Conservation (phyloP, 495 filamentous ascomycete species). For the Aspergillus carlsbadensis region DNA sequence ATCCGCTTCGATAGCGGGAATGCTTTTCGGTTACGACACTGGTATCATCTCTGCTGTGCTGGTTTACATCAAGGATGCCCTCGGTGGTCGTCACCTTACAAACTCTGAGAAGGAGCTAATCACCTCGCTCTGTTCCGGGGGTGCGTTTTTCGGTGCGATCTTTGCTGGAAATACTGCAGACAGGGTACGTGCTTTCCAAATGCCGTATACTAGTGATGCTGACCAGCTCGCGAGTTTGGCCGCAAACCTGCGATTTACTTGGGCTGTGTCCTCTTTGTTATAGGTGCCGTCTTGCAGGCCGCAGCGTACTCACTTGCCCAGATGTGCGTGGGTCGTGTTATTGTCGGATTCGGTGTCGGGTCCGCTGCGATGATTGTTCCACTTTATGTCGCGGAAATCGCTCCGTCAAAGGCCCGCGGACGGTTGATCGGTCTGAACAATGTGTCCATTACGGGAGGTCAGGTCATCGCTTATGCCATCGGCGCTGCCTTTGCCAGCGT, state of each 20-base stretch:
- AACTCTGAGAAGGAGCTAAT: conserved; percentile 46
- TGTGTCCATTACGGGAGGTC: conserved; percentile 55
- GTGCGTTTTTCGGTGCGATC: conserved; percentile 53
- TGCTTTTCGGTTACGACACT: conserved; percentile 49
- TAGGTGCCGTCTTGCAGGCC: conserved; percentile 46
- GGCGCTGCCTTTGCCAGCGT: conserved; percentile 53
- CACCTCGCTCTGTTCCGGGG: conserved; percentile 47
- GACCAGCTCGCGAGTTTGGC: conserved; percentile 28
- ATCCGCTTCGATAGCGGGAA: conserved; percentile 36
- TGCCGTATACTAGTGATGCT: background rate
- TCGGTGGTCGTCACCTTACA: conserved; percentile 23
- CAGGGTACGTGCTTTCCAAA: conserved; percentile 16
- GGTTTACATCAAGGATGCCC: conserved; percentile 35
- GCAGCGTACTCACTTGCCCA: conserved; percentile 49
- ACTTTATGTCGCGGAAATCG: conserved; percentile 47
- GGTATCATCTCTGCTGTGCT: conserved; percentile 49
- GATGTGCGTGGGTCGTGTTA: conserved; percentile 50
- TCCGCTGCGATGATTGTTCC: conserved; percentile 52
- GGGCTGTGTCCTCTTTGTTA: conserved; percentile 47
- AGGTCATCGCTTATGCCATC: conserved; percentile 51
- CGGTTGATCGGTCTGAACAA: conserved; percentile 57
- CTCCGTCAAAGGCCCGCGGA: conserved; percentile 52
- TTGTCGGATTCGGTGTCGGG: conserved; percentile 56
- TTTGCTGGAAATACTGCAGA: conserved; percentile 52
- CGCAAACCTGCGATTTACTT: conserved; percentile 51